phyloP scores from a whole-genome alignment of 202 grass and related monocot species.

The Musa balbisiana region DNA sequence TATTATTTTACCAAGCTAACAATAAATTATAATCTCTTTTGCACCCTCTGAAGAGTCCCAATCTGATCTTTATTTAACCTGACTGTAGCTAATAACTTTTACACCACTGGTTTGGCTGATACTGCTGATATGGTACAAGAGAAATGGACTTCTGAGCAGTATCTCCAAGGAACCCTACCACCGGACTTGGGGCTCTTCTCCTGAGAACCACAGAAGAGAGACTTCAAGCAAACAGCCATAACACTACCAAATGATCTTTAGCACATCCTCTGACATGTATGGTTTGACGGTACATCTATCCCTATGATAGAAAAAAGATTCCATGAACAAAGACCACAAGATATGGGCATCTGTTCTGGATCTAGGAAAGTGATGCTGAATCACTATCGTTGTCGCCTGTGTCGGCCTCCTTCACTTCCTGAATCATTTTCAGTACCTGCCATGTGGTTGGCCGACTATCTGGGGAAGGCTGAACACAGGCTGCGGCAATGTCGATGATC shows the following conservation, averaged over 20 bases:
- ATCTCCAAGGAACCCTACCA: background rate
- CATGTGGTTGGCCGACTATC: constrained; percentile 79
- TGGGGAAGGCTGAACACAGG: constrained; percentile 50
- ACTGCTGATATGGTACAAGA: background rate
- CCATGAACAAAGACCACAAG: background rate
- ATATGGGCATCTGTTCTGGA: constrained; percentile 32
- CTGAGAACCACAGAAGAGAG: too few relatives aligned
- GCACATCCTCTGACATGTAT: too few relatives aligned
- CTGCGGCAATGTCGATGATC: constrained; percentile 67
- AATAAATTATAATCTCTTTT: background rate
- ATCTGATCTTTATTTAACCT: background rate
- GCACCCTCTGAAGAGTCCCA: background rate
- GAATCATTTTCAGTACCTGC: constrained; percentile 98
- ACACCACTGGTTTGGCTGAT: background rate
- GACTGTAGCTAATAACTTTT: background rate
- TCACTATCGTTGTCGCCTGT: constrained; percentile 62
- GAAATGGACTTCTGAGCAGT: background rate
- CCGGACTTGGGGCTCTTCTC: background rate
- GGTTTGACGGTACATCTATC: background rate
- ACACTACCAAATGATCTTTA: too few relatives aligned
- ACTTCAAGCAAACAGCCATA: too few relatives aligned
- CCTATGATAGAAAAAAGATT: background rate
- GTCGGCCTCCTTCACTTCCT: constrained; percentile 83
- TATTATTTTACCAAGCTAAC: background rate
- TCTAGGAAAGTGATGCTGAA: constrained; percentile 64